Conservation (phyloP, 805 yeast species). For the Candida ulmi region DNA sequence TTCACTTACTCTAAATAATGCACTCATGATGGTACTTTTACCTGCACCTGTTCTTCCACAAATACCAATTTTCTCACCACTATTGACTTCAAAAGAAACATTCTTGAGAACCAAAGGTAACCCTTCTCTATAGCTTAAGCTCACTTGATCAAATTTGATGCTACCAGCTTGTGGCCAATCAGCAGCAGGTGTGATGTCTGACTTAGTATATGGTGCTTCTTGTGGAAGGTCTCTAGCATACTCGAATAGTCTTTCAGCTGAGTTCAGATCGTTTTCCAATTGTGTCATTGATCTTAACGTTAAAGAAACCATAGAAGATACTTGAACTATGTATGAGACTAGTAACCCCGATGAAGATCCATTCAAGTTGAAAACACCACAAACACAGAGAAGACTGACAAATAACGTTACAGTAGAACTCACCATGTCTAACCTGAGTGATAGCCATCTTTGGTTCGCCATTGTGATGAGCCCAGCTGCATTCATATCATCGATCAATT, state of each 20-base stretch:
- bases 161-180: slow-evolving; percentile 66
- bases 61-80: slow-evolving; percentile 56
- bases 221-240: slow-evolving; percentile 61
- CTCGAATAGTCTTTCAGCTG: slow-evolving; percentile 59
- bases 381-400: slow-evolving; percentile 56
- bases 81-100: slow-evolving; percentile 40
- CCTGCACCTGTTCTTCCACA: slow-evolving; percentile 73
- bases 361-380: slow-evolving; percentile 50
- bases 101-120: slow-evolving; percentile 63
- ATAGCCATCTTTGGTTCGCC: slow-evolving; percentile 71
- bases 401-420: slow-evolving; percentile 48
- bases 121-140: slow-evolving; percentile 55
- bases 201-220: slow-evolving; percentile 52
- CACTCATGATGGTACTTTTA: slow-evolving; percentile 69
- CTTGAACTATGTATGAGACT: slow-evolving; percentile 54
- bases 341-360: slow-evolving; percentile 68
- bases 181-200: slow-evolving; percentile 39
- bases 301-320: slow-evolving; percentile 51
- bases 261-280: slow-evolving; percentile 56
- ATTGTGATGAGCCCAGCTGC: slow-evolving; percentile 57
- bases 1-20: slow-evolving; percentile 65
- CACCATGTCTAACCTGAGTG: slow-evolving; percentile 51
- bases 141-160: slow-evolving; percentile 52
- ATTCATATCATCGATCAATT: slow-evolving; percentile 55
- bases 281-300: slow-evolving; percentile 62